Base-by-base conservation (phyloP, 805 yeast species). In the Candida krabiensis region DNA sequence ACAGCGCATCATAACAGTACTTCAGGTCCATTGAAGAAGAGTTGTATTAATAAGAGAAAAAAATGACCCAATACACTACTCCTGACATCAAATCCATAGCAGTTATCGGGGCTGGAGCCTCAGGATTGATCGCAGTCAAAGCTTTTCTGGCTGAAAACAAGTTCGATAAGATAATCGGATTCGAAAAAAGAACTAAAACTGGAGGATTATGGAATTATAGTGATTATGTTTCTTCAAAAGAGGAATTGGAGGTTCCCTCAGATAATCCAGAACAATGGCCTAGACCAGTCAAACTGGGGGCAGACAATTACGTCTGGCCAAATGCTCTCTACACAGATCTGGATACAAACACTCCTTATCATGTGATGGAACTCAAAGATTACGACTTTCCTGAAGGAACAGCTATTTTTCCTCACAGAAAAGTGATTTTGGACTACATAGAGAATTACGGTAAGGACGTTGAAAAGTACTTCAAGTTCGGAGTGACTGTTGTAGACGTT, bases 131-230 rank as follows among this genome's bases (percentile, higher is more conserved):
- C 0, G 64, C 75, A 3, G 79, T 86, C 0, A 77, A 80, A 41
- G 86, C 89, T 0, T 64, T 86, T 9, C 46, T 74, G 6, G 71
- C 67, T 5, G 89, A 81, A 47, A 52, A 59, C 1, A 55, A 63
- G 3, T 73, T 74, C 46, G 62, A 68, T 23, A 53, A 57, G 34
- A 67, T 86, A 33, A 75, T 73, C 18, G 67, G 83, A 4, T 84
- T 71, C 53, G 95, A 86, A 46, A 66, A 73, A 32, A 70, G 84
- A 44, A 47, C 63, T 6, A 57, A 60, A n/a, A 55, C 74, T n/a
- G 96, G 95, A 11, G 96, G 96, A 0, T 64, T 86, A 7, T 87
- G 96, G 96, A 75, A 79, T 54, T 83, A 76, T 52, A 70, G 66
- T 38, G 66, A 56, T 37, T 64, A 30, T 33, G 46, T 33, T 13